Base-by-base conservation (phyloP, 2,329 filamentous ascomycete species). In the Neophaeococcomyces aloes region DNA sequence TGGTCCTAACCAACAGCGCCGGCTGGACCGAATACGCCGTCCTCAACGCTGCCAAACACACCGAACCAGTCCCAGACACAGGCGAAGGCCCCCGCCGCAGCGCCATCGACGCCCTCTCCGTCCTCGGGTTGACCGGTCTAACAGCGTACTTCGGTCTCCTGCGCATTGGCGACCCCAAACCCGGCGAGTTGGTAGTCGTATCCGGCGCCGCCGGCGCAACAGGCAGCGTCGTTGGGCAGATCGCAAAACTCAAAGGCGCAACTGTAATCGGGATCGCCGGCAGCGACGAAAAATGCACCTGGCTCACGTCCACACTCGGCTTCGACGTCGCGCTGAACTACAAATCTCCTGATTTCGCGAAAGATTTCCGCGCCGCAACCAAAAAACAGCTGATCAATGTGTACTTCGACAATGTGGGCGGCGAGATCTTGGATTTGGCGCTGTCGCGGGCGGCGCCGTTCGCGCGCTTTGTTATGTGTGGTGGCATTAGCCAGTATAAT, bases 151-250 rank as follows among this genome's bases (percentile, higher is more conserved):
- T 84, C 50, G 83, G 84, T 15, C 75, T 88, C 58, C 61, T 75
- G 23, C 73, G 82, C 44, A 74, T 88, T 35, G 83, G 76, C 2
- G 66, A 81, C 44, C 75, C 81, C 31, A 77, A 80, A 60, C 61
- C 72, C 1, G 82, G 82, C 3, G 81, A 88, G 51, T 78, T 81
- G 3, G 83, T 89, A 1, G 81, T 88, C 6, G 80, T 89, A 0
- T 83, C 78, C 7, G 83, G 82, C 5, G 84, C 84, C 1, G 84
- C 84, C 0, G 84, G 84, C 2, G 84, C 83, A 0, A 88, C 84
- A 0, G 84, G 84, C 1, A 81, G 75, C 56, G 75, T 88, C 1
- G 83, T 77, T 0, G 83, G 81, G 0, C 84, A 89, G 64, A 85
- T 88, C 52, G 81, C 82, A 14, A 86, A 85, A 67, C 64, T 86